These are phyloP conservation scores for Penicillium nucicola DNA, from an alignment of 495 filamentous ascomycete genomes.

Conservation along the genomic window DNA sequence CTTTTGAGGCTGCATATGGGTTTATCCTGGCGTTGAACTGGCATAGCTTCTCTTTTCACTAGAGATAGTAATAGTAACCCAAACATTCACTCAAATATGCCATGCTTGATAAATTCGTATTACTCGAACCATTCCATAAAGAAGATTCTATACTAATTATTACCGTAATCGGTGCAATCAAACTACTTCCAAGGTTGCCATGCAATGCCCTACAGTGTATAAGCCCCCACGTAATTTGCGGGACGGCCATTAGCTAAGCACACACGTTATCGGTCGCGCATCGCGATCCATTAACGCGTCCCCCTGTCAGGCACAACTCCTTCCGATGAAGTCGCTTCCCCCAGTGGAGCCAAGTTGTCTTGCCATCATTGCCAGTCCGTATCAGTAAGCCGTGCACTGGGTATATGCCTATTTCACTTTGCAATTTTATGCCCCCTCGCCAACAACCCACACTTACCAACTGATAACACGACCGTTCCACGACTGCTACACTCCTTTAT, in stretches of 20 bases:
- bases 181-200: no score
- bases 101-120: no score
- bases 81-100: background rate
- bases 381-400: no score
- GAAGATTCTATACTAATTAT: no score
- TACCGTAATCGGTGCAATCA: no score
- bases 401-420: no score
- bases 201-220: background rate
- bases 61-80: background rate
- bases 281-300: conserved; percentile 28
- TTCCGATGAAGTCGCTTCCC: background rate
- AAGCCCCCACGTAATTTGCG: no score
- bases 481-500: background rate
- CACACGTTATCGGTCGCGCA: conserved; percentile 27
- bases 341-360: background rate
- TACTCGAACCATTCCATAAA: no score
- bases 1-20: background rate
- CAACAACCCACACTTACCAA: no score
- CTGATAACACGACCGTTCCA: no score
- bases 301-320: conserved; percentile 6
- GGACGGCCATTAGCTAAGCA: conserved; percentile 10
- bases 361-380: no score
- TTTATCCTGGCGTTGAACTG: background rate
- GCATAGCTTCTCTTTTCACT: background rate
- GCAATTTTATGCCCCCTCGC: no score